Base-by-base conservation (phyloP, 129 eudicot genomes). In the Erigeron canadensis region DNA sequence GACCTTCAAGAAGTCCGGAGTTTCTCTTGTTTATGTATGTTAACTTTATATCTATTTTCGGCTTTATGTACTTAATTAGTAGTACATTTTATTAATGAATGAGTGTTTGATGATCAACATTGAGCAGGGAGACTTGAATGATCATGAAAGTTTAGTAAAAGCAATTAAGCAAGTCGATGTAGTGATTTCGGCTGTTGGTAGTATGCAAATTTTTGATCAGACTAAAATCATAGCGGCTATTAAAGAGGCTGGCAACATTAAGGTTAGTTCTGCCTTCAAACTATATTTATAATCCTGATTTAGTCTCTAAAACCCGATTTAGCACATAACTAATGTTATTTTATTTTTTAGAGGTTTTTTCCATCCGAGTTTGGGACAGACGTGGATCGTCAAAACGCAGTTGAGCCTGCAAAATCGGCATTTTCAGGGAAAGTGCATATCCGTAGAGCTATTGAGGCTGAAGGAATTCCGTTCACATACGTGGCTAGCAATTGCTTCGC, bases 341-440 rank as follows among this genome's bases (percentile, higher is more conserved):
- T 12, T 56, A 28, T 43, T 66, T 50, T 40, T 10, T 10, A 90
- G 96, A 90, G 85, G 76, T 90, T 87, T 79, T 81, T 85, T n/a
- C 96, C 96, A 0, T 90, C 96, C 0, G 96, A 90, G 79, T 90
- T 90, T 67, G 95, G 95, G 6, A 81, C 77, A 12, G 96, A 87
- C 28, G 95, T 83, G 69, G 96, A 90, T 85, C 90, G 74, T 13
- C 56, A 71, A 1, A 34, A 69, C 19, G 89, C 95, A 0, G 89
- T 90, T 2, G 95, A 81, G 64, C 95, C 91, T 0, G 89, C 87
- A 9, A 81, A 84, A 53, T 82, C 90, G 0, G 57, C 85, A 23
- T 90, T 76, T 41, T 78, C 70, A 17, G 58, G 73, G 5, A 90
- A 87, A 68, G 79, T 76, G 34, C 73, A 75, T 75, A 71, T 90